Evolutionary conservation across 176 grass and related monocot genomes (phyloP).

Genomic region (Chloris gayana): DNA sequence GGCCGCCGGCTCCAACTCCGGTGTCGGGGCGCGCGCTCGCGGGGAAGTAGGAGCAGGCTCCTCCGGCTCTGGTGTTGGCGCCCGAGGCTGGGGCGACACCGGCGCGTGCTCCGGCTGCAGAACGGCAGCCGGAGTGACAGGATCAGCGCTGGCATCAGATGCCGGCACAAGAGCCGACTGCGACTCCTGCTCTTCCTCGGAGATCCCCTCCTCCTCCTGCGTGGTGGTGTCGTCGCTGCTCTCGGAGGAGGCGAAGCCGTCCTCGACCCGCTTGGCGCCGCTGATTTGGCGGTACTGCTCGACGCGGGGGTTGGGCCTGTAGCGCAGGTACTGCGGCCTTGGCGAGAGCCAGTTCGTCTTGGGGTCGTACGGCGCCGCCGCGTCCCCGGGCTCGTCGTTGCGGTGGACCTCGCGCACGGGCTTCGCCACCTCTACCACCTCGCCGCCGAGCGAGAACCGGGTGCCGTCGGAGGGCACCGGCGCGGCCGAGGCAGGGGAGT

Average conservation of each 20-base stretch:
- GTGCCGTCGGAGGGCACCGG: not conserved
- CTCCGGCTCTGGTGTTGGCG: not conserved
- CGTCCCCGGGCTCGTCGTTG: constrained; percentile 3
- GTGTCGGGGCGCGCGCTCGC: not conserved
- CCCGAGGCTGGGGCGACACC: not conserved
- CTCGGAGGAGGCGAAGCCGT: constrained; percentile 62
- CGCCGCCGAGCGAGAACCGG: not conserved
- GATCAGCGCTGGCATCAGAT: not conserved
- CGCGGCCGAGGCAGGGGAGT: not conserved
- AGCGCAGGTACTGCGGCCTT: constrained; percentile 82
- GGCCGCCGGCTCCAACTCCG: not conserved
- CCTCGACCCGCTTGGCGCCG: constrained; percentile 47
- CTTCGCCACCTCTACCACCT: not conserved
- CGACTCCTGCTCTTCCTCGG: constrained; percentile 36
- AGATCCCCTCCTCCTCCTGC: constrained; percentile 41
- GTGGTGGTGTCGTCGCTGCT: constrained; percentile 44
- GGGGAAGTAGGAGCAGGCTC: not conserved
- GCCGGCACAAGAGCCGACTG: not conserved
- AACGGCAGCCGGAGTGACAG: not conserved
- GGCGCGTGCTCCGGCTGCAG: not conserved
- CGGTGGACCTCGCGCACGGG: not conserved
- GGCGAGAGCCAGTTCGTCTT: constrained; percentile 90
- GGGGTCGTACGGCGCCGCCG: constrained; percentile 72
- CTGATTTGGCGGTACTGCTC: constrained; percentile 35
- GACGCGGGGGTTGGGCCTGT: constrained; percentile 71